These are phyloP conservation scores for Alternaria longipes DNA, from an alignment of 2,329 filamentous ascomycete species.

Conservation along the genomic window DNA sequence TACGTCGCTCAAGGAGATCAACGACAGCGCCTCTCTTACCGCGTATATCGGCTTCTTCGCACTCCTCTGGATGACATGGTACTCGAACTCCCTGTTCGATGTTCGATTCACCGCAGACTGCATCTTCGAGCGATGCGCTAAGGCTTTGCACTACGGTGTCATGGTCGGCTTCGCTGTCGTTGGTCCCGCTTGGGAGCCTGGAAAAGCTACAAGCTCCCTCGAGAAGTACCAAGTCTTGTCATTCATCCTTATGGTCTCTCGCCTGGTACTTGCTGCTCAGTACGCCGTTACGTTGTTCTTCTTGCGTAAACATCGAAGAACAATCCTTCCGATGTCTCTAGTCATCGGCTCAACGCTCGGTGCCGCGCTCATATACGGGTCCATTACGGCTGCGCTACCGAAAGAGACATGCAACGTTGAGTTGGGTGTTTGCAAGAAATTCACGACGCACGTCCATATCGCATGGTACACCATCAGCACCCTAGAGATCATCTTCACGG, in stretches of 20 bases:
- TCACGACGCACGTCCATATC: slow-evolving; percentile 6
- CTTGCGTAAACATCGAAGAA: slow-evolving; percentile 40
- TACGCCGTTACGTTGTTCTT: slow-evolving; percentile 51
- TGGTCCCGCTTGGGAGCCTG: slow-evolving; percentile 52
- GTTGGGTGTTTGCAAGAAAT: not conserved
- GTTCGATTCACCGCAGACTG: slow-evolving; percentile 72
- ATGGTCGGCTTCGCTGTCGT: slow-evolving; percentile 73
- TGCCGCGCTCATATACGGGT: slow-evolving; percentile 48
- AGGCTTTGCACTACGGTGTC: slow-evolving; percentile 68
- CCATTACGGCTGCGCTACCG: slow-evolving; percentile 31
- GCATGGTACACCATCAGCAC: slow-evolving; percentile 55
- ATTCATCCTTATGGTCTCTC: slow-evolving; percentile 50
- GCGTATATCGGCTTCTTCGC: slow-evolving; percentile 64
- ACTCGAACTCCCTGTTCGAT: slow-evolving; percentile 70
- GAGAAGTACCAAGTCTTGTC: slow-evolving; percentile 55
- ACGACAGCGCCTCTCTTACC: slow-evolving; percentile 54
- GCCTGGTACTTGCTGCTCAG: slow-evolving; percentile 50
- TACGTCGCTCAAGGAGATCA: slow-evolving; percentile 64
- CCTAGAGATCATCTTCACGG: slow-evolving; percentile 42
- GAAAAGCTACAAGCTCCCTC: slow-evolving; percentile 41
- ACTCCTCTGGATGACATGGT: slow-evolving; percentile 75
- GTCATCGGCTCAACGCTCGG: slow-evolving; percentile 46
- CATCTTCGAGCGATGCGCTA: slow-evolving; percentile 68
- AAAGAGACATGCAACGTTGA: slow-evolving; percentile 3
- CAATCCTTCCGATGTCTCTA: slow-evolving; percentile 44